Evolutionary conservation across 768 basidiomycete species (phyloP).

Genomic region (Boletus vermiculosoides): DNA sequence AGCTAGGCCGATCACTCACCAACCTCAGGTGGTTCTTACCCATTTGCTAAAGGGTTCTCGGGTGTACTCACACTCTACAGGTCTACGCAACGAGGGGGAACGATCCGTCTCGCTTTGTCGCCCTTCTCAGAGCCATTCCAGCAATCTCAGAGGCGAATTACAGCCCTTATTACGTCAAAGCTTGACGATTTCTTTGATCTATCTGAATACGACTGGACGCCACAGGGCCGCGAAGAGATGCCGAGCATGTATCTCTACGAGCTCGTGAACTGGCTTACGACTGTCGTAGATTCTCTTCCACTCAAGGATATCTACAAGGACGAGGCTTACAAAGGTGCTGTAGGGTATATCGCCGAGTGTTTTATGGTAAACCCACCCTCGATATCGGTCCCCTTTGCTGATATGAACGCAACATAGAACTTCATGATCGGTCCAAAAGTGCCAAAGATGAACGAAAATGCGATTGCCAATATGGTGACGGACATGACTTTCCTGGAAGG

Average conservation of each 20-base stretch:
- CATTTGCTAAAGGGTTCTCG: background rate
- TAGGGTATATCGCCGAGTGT: constrained; percentile 84
- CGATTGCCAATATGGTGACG: constrained; percentile 78
- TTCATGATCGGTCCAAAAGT: constrained; percentile 78
- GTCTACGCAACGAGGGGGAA: constrained; percentile 79
- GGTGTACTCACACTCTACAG: constrained; percentile 39
- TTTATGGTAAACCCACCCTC: constrained; percentile 65
- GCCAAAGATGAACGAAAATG: constrained; percentile 82
- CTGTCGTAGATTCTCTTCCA: constrained; percentile 86
- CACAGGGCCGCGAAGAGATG: constrained; percentile 61
- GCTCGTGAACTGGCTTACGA: constrained; percentile 93
- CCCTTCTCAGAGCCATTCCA: constrained; percentile 71
- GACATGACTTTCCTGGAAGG: constrained; percentile 88
- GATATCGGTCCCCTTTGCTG: background rate
- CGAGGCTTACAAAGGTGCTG: constrained; percentile 83
- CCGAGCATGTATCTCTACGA: constrained; percentile 96
- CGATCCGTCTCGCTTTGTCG: constrained; percentile 63
- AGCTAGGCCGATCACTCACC: constrained; percentile 82
- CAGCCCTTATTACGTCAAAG: constrained; percentile 82
- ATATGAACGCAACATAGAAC: constrained; percentile 44
- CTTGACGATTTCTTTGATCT: constrained; percentile 95
- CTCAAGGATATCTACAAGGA: constrained; percentile 87
- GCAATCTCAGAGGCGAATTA: constrained; percentile 72
- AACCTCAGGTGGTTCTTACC: constrained; percentile 62
- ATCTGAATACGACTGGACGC: constrained; percentile 94